These are phyloP conservation scores for Vitis riparia DNA, from an alignment of 164 flowering plant genomes.

Conservation along the genomic window DNA sequence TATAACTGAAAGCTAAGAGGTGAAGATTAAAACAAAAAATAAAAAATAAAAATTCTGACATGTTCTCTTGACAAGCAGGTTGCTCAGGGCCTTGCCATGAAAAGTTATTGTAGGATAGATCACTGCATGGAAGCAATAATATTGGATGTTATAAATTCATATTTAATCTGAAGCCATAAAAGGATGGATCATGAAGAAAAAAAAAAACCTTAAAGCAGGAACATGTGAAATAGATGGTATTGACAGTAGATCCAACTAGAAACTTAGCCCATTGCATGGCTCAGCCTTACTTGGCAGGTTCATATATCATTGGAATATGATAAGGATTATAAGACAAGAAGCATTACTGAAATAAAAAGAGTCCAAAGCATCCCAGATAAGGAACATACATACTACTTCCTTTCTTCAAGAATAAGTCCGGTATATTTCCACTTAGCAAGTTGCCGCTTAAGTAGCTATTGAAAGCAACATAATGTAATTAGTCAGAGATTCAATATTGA, in stretches of 20 bases:
- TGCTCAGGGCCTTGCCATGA: slow-evolving; percentile 45
- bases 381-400: slow-evolving; percentile 58
- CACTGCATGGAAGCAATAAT: slow-evolving; percentile 43
- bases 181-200: not conserved
- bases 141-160: not conserved
- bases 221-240: not conserved
- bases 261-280: too few relatives aligned
- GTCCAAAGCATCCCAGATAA: slow-evolving; percentile 7
- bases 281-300: too few relatives aligned
- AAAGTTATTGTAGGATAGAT: slow-evolving; percentile 82
- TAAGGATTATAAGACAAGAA: not conserved
- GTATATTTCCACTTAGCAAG: slow-evolving; percentile 57
- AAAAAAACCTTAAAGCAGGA: not conserved
- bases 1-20: too few relatives aligned
- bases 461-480: slow-evolving; percentile 7
- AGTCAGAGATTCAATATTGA: not conserved
- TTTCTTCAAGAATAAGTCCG: slow-evolving; percentile 44
- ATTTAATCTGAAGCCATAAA: not conserved
- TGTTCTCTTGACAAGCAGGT: slow-evolving; percentile 40
- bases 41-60: slow-evolving; percentile 31
- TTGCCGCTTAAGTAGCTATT: slow-evolving; percentile 65
- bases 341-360: not conserved
- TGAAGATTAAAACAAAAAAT: not conserved
- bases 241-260: not conserved
- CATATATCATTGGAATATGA: not conserved